Evolutionary conservation across 1,284 basidiomycete species (phyloP), one percentile per base, ranked within the genome.

Genomic region (Rhodotorula mucilaginosa): DNA sequence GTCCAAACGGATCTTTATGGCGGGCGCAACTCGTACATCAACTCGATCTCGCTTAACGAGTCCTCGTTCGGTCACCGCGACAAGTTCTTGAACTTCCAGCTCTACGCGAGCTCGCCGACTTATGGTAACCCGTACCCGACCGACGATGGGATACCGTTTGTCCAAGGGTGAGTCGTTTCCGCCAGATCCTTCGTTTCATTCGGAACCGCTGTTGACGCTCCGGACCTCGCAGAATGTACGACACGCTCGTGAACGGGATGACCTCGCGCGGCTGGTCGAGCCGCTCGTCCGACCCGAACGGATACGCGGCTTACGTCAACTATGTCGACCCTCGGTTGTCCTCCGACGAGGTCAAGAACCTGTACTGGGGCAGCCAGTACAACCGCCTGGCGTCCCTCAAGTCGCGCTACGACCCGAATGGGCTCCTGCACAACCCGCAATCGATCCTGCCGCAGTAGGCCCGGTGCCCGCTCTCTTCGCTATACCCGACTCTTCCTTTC

Each of bases 51-150:
- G 1, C 58, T 69, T 21, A 61, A 75, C 51, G 75, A 74, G 12
- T 78, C 78, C 6, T 76, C 79, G 8, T 82, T 80, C 67, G 78
- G 75, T 4, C 75, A 79, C 64, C 73, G 81, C 18, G 74, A 78
- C 67, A 76, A 77, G 21, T 78, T 79, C 48, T 69, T 81, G 13
- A 73, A 66, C 19, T 79, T 78, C 67, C 81, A 82, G 61, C 73
- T 82, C 58, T 81, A 81, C 68, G 80, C 80, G 2, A 70, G 26
- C 65, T 65, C 73, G 44, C 58, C 74, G 21, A 75, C 76, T 15
- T 77, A 76, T 58, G 69, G 64, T 10, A 70, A 68, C 8, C 76
- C 77, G 6, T 79, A 72, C 61, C 73, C 74, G 10, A 26, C 26
- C 34, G 60, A 72, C 16, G 63, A 69, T 4, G 77, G 75, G 0